Evolutionary conservation across 257 asterid species (phyloP), one percentile per base, ranked within the genome.

Genomic region (Ophiorrhiza pumila): DNA sequence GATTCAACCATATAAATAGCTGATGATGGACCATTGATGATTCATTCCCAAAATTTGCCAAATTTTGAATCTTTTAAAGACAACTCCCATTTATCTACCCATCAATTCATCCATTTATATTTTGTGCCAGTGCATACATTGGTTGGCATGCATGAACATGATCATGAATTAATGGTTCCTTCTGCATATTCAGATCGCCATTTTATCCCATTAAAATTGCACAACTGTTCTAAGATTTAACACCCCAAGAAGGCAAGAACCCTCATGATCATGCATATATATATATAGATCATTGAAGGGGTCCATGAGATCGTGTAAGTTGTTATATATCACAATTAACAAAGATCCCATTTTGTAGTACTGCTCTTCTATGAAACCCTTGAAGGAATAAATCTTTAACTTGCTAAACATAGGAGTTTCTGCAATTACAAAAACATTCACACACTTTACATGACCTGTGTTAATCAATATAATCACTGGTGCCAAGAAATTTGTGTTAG

Each of bases 291-390:
- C n/a, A n/a, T n/a, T n/a, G n/a, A 68, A 34, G 27, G 49, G 43
- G 41, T 45, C 71, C 71, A 46, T 25, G 10, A 63, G 65, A 63
- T n/a, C 55, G 49, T 27, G 8, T 34, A 15, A 63, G 64, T 73
- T 49, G 77, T 62, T 43, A 35, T 56, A 13, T 60, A 43, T 60
- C 50, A 60, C 46, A 61, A 72, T 62, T 25, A 42, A 61, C 27
- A 35, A 55, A 52, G 8, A 12, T 34, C 23, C n/a, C 43, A 46
- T 15, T 22, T 6, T 18, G 12, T 23, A 23, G 34, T 18, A 27
- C 46, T 31, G 34, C 34, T n/a, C 14, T 12, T 13, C 22, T 29
- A 57, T 41, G 68, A 59, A 69, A 18, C n/a, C 11, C 69, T 43
- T 4, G 9, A 5, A 20, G 41, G 43, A 27, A 56, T 39, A 35